Evolutionary conservation across 441 rosid species (phyloP), one percentile per base, ranked within the genome.

Genomic region (Daphne laureola): DNA sequence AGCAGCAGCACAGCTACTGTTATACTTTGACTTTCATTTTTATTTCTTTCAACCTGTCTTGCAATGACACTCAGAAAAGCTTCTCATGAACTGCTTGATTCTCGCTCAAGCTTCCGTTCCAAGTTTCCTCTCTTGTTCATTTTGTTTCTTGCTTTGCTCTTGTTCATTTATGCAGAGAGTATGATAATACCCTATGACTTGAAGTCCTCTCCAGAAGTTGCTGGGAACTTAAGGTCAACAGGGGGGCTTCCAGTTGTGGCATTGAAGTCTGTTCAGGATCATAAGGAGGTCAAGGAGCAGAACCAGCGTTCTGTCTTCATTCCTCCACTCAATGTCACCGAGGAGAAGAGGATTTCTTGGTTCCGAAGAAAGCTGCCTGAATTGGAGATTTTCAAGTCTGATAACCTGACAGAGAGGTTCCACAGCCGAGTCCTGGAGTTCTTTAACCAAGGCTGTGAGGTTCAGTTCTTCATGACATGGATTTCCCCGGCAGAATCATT

Each of bases 391-490:
- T 72, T 87, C 66, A 71, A 57, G 72, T 76, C 96, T 8, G 70
- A 74, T 12, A 55, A 70, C 49, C 12, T 62, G 48, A 73, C 84
- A 17, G 41, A 46, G 66, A 62, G 67, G 57, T 91, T 87, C 51
- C 83, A 81, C 13, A 58, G 73, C 4, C 74, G 86, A 17, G 72
- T 78, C 61, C 43, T 70, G 12, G 52, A 68, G 27, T 85, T 87
- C 67, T 78, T 88, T 38, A 36, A 67, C 61, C 46, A 62, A 0
- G 54, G 56, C 1, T 84, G 91, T 26, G 78, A 67, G 23, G 62
- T 68, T 43, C 74, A 64, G 58, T 72, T 78, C 71, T 84, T 81
- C 75, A 77, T 81, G 91, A 81, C 80, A 35, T 84, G 87, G 91
- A 73, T 84, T 56, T 75, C 87, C 14, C 67, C 76, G 9, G 78